phyloP scores from a whole-genome alignment of 1,139 yeast genomes.

The Sugiyamaella pinicola region DNA sequence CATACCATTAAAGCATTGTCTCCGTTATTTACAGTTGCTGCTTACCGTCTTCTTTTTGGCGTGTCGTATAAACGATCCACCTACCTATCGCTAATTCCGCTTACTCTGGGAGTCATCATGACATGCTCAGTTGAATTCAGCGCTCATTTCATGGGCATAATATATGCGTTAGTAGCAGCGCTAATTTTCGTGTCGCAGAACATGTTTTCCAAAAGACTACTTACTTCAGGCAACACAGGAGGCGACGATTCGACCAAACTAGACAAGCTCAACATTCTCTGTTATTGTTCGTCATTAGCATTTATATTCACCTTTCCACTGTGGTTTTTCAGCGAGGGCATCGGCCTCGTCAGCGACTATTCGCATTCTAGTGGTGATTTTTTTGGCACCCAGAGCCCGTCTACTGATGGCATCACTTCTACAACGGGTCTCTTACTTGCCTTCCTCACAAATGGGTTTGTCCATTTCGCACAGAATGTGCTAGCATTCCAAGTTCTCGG shows the following conservation, averaged over 20 bases:
- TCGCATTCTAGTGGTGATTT: slow-evolving; percentile 20
- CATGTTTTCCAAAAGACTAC: slow-evolving; percentile 81
- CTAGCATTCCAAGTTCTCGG: slow-evolving; percentile 90
- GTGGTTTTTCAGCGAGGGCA: slow-evolving; percentile 68
- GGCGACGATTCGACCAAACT: slow-evolving; percentile 49
- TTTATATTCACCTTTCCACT: slow-evolving; percentile 76
- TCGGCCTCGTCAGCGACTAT: slow-evolving; percentile 30
- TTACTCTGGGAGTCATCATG: slow-evolving; percentile 80
- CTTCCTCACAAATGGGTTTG: slow-evolving; percentile 57
- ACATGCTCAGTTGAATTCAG: slow-evolving; percentile 59
- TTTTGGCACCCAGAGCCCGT: slow-evolving; percentile 10
- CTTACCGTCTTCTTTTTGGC: slow-evolving; percentile 63
- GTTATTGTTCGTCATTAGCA: slow-evolving; percentile 83
- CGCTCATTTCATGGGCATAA: slow-evolving; percentile 61
- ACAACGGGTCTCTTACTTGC: slow-evolving; percentile 31
- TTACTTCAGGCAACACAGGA: slow-evolving; percentile 49
- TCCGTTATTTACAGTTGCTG: slow-evolving; percentile 83
- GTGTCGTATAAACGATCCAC: slow-evolving; percentile 64
- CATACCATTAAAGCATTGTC: slow-evolving; percentile 90
- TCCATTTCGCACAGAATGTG: slow-evolving; percentile 84
- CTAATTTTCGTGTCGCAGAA: slow-evolving; percentile 87
- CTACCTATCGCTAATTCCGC: slow-evolving; percentile 73
- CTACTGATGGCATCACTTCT: slow-evolving; percentile 22
- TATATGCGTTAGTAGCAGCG: slow-evolving; percentile 80
- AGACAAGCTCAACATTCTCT: slow-evolving; percentile 80